Base-by-base conservation (phyloP, 106 monocot species). In the Allium cepa region DNA sequence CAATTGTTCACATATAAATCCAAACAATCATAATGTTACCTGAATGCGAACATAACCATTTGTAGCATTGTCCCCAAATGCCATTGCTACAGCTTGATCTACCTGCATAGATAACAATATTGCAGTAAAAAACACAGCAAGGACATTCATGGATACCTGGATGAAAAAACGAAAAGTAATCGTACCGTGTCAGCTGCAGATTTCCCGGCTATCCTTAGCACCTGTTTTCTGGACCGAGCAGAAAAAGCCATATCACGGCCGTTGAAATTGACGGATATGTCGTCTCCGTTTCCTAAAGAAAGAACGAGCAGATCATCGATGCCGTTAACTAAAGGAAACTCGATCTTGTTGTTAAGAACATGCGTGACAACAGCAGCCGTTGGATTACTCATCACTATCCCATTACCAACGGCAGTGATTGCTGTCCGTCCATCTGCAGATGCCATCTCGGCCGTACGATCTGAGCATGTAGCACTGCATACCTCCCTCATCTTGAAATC, bases 381-480 rank as follows among this genome's bases (percentile, higher is more conserved):
- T 7, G 91, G 91, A 62, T 92, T 92, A 10, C 61, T 72, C 74
- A 78, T 75, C 15, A 77, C 86, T n/a, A 71, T 77, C 2, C 69
- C 79, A 18, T 83, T 81, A 14, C 84, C 88, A 5, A 78, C 67
- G 12, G 80, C 74, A 0, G 36, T 59, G 45, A 81, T 69, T 11
- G 16, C 27, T 50, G 76, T 72, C 67, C 66, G 9, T 48, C 80
- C 80, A 13, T 81, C 76, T 18, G 67, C 72, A 27, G 80, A 81
- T 14, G 45, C 13, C 56, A 76, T 18, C 62, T 12, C 57, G 67
- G 36, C 46, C 51, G 70, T 9, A 26, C 62, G 57, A 16, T 51
- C n/a, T 18, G 78, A 80, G 69, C 81, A 79, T 11, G 95, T 88
- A 45, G 95, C 95, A 11, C 73, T 82, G 70, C 91, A 96, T 47